A percentile compares a stretch with the other conserved stretches of the same genome.
phyloP scores from a whole-genome alignment of 139 green algal species.

The Micromonas pusilla region DNA sequence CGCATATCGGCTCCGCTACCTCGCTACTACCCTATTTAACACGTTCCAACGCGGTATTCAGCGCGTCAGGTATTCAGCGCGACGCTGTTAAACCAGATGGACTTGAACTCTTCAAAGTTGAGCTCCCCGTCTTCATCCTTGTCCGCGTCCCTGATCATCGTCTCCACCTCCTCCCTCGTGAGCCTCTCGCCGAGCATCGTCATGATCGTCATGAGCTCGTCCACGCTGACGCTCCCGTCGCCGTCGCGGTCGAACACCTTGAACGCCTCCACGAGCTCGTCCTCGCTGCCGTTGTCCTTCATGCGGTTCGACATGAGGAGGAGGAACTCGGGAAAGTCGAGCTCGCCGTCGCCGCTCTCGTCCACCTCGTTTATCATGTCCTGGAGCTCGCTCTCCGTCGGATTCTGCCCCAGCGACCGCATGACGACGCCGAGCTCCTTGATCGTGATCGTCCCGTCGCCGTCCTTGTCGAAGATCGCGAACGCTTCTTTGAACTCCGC shows the following conservation, averaged over 20 bases:
- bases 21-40: no score
- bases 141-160: no score
- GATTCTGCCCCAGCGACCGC: constrained; percentile 44
- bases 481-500: constrained; percentile 79
- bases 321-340: constrained; percentile 46
- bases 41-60: no score
- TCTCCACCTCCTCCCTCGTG: constrained; percentile 93
- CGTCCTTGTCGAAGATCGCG: constrained; percentile 79
- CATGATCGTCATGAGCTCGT: constrained; percentile 90
- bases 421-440: constrained; percentile 45
- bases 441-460: constrained; percentile 53
- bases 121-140: no score
- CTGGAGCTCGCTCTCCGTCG: constrained; percentile 42
- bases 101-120: no score
- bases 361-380: constrained; percentile 43
- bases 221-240: constrained; percentile 89
- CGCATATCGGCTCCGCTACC: background rate
- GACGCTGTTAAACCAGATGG: no score
- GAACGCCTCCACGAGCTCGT: constrained; percentile 91
- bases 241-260: constrained; percentile 98
- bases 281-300: constrained; percentile 59
- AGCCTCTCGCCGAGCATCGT: constrained; percentile 87
- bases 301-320: constrained; percentile 40
- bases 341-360: constrained; percentile 39
- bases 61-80: no score